Percentiles rank a stretch among this genome's conserved stretches.
Evolutionary conservation across 495 filamentous ascomycete genomes (phyloP).

Genomic region (Oidiodendron maius): DNA sequence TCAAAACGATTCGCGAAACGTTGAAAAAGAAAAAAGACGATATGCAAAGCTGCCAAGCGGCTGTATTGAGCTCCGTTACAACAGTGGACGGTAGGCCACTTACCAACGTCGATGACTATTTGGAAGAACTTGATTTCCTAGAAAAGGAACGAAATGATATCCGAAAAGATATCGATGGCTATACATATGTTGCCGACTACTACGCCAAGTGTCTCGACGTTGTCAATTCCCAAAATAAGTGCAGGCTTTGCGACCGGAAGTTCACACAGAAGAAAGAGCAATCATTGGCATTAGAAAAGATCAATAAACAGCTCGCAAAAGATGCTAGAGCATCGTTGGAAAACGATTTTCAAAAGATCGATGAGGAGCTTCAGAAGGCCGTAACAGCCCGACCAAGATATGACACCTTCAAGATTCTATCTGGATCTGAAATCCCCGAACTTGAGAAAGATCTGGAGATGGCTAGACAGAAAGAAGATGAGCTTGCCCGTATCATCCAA

Average conservation of each 20-base stretch:
- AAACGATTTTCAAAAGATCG: conserved; percentile 42
- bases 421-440: conserved; percentile 62
- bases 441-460: conserved; percentile 55
- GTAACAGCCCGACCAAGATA: conserved; percentile 58
- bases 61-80: conserved; percentile 35
- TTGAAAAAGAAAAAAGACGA: conserved; percentile 60
- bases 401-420: conserved; percentile 66
- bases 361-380: conserved; percentile 50
- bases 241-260: conserved; percentile 60
- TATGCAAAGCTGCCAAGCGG: conserved; percentile 48
- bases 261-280: conserved; percentile 57
- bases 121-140: conserved; percentile 31
- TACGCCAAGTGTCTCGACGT: conserved; percentile 53
- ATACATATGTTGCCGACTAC: conserved; percentile 55
- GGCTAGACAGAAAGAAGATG: conserved; percentile 47
- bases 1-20: conserved; percentile 56
- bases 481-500: conserved; percentile 61
- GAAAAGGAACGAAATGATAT: conserved; percentile 56
- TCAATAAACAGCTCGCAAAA: conserved; percentile 53
- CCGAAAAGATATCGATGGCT: conserved; percentile 58
- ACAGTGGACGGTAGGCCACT: conserved; percentile 18
- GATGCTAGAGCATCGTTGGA: conserved; percentile 45
- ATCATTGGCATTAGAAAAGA: conserved; percentile 51
- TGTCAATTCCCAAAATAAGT: conserved; percentile 56
- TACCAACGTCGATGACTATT: conserved; percentile 33